Conservation (phyloP, 208 protist genomes). For the Leishmania martiniquensis region DNA sequence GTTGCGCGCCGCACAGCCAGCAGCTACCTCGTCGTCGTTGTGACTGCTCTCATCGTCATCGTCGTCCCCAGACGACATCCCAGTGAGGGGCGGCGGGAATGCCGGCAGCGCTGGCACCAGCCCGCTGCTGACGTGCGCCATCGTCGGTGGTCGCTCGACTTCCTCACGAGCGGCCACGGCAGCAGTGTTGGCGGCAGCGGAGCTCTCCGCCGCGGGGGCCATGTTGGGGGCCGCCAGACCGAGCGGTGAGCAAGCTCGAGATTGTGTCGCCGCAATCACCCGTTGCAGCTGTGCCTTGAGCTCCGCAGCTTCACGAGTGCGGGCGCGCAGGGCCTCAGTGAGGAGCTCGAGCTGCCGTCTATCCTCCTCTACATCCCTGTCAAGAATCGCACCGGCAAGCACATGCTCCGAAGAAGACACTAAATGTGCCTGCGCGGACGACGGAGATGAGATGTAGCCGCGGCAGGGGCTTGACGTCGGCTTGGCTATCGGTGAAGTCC, state of each 20-base stretch:
- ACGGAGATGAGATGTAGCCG: not conserved
- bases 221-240: not conserved
- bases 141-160: conserved; percentile 24
- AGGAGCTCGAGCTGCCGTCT: conserved; percentile 4
- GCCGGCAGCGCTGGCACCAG: conserved; percentile 15
- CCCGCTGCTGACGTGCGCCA: conserved; percentile 25
- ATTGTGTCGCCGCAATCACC: not conserved
- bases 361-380: conserved; percentile 7
- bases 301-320: conserved; percentile 14
- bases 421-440: not conserved
- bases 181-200: not conserved
- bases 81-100: not conserved
- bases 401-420: not conserved
- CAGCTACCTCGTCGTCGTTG: not conserved
- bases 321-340: conserved; percentile 7
- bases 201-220: not conserved
- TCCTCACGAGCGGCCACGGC: not conserved
- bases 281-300: conserved; percentile 9
- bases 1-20: not conserved
- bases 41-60: not conserved
- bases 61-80: conserved; percentile 1
- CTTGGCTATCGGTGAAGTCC: not conserved
- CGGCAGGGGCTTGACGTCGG: not conserved
- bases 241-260: too few species aligned
- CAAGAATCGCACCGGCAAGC: not conserved